Conservation (phyloP, 306 rosid genomes). For the Sicyos baderoa region DNA sequence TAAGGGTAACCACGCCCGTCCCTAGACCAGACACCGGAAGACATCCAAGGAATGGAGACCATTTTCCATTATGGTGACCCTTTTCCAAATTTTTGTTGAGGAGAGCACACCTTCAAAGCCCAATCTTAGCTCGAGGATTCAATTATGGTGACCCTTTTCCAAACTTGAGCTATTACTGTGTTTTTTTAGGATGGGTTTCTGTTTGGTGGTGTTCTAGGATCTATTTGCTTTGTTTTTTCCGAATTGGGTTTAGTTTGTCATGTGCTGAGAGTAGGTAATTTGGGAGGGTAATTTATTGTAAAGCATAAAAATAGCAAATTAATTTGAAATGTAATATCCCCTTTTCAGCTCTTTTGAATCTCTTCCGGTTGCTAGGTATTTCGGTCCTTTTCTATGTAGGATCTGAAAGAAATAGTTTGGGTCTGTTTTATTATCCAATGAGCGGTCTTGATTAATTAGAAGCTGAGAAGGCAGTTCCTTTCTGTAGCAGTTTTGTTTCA, state of each 20-base stretch:
- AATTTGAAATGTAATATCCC: background rate
- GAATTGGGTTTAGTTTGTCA: background rate
- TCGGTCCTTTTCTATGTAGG: background rate
- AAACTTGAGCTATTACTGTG: background rate
- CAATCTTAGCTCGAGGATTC: too few relatives aligned
- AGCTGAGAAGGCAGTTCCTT: background rate
- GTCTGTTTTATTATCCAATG: conserved; percentile 4
- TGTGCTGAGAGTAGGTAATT: background rate
- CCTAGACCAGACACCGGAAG: too few relatives aligned
- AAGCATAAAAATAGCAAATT: background rate
- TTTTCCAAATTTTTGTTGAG: too few relatives aligned
- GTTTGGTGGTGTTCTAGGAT: background rate
- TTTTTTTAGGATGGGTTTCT: background rate
- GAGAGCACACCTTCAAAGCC: too few relatives aligned
- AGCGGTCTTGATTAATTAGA: background rate
- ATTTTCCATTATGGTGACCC: too few relatives aligned
- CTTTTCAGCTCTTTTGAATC: background rate
- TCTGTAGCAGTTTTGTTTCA: background rate
- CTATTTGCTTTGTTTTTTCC: background rate
- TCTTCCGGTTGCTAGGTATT: background rate
- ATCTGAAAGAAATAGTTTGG: background rate
- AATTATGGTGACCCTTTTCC: background rate
- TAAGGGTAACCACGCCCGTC: too few relatives aligned
- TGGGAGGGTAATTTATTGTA: too few relatives aligned
- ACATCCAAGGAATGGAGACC: too few relatives aligned